These are phyloP conservation scores for Canavalia gladiata DNA, from an alignment of 306 rosid species.

Conservation along the genomic window DNA sequence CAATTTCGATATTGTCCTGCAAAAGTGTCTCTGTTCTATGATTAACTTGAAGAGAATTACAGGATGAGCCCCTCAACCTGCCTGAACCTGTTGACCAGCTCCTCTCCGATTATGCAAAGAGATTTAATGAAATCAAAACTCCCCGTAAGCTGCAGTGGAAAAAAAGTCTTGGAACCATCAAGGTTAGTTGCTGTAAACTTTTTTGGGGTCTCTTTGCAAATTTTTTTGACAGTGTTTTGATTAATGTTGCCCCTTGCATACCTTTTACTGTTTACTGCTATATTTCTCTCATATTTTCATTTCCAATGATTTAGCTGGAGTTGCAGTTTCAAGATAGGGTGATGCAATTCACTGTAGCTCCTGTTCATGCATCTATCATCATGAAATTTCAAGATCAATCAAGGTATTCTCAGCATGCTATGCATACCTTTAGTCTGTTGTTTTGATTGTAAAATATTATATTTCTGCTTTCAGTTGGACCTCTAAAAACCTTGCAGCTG, in stretches of 20 bases:
- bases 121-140: conserved; percentile 93
- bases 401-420: conserved; percentile 57
- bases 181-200: conserved; percentile 62
- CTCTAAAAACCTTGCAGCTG: conserved; percentile 76
- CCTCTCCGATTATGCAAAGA: conserved; percentile 84
- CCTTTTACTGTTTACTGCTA: conserved; percentile 14
- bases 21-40: conserved; percentile 15
- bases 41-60: conserved; percentile 55
- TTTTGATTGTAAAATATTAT: conserved; percentile 24
- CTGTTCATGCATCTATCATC: conserved; percentile 85
- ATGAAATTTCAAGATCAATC: conserved; percentile 85
- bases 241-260: conserved; percentile 6
- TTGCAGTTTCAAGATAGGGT: conserved; percentile 90
- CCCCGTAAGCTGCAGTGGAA: conserved; percentile 97
- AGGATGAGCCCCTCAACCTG: conserved; percentile 83
- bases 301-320: conserved; percentile 72
- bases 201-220: background rate
- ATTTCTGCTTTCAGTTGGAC: conserved; percentile 77
- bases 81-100: conserved; percentile 82
- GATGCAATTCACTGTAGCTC: conserved; percentile 82
- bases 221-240: conserved; percentile 27
- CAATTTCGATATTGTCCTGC: conserved; percentile 31
- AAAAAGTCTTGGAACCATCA: conserved; percentile 92
- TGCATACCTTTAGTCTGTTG: conserved; percentile 19
- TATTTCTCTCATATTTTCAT: conserved; percentile 36